Evolutionary conservation across 495 filamentous ascomycete species (phyloP).

Genomic region (Lasiosphaeriaceae sp.): DNA sequence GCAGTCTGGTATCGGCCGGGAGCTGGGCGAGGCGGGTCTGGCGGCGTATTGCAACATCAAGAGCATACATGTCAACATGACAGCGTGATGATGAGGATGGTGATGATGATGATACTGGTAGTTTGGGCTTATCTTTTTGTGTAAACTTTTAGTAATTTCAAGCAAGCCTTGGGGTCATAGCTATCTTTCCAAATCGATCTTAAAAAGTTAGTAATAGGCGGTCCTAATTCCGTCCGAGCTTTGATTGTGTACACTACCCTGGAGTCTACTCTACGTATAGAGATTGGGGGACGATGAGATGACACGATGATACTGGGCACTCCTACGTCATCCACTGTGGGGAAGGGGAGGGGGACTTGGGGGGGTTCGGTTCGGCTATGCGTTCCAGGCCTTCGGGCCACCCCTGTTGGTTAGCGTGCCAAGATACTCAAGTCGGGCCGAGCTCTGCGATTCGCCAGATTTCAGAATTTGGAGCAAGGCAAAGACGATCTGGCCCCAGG

Average conservation of each 20-base stretch:
- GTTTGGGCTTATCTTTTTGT: not conserved
- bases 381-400: not conserved
- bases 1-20: conserved; percentile 88
- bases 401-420: not conserved
- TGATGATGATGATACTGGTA: too few species aligned
- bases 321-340: not conserved
- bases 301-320: not conserved
- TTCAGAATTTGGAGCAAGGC: not conserved
- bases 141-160: not conserved
- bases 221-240: too few species aligned
- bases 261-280: too few species aligned
- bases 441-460: not conserved
- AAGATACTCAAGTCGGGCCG: not conserved
- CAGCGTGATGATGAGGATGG: conserved; percentile 13
- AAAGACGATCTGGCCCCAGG: not conserved
- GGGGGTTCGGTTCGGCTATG: not conserved
- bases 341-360: too few species aligned
- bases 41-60: conserved; percentile 79
- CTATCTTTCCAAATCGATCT: too few species aligned
- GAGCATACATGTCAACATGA: conserved; percentile 75
- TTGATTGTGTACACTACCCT: too few species aligned
- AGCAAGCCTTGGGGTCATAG: not conserved
- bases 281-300: too few species aligned
- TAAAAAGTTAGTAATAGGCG: too few species aligned
- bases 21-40: conserved; percentile 81